Evolutionary conservation across 345 rosid species (phyloP).

Genomic region (Melaleuca quinquenervia): DNA sequence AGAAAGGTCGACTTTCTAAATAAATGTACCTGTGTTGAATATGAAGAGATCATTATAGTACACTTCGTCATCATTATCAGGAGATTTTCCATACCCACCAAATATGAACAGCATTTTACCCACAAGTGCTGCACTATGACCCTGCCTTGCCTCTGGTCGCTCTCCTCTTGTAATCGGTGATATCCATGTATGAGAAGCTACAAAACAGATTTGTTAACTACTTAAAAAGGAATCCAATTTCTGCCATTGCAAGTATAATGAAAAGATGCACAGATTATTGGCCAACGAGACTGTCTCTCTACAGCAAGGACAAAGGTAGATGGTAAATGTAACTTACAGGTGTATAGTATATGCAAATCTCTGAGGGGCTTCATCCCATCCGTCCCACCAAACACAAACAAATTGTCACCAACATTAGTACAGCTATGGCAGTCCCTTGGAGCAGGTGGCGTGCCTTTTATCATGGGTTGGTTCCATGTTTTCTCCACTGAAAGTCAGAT

Average conservation of each 20-base stretch:
- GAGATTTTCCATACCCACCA: conserved; percentile 90
- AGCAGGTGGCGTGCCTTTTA: conserved; percentile 61
- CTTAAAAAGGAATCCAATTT: neutral
- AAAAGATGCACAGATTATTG: neutral
- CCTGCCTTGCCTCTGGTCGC: conserved; percentile 88
- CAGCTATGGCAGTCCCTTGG: conserved; percentile 96
- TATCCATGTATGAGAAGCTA: conserved; percentile 83
- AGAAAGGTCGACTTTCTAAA: conserved; percentile 14
- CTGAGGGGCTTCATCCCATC: conserved; percentile 71
- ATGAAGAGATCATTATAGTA: conserved; percentile 83
- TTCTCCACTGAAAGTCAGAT: conserved; percentile 40
- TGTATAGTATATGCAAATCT: conserved; percentile 72
- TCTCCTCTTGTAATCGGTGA: conserved; percentile 83
- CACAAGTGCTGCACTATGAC: conserved; percentile 84
- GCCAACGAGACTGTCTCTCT: neutral
- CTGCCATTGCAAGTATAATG: neutral
- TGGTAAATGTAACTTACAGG: conserved; percentile 40
- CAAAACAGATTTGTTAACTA: neutral
- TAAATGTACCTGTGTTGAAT: conserved; percentile 68
- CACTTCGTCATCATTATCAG: conserved; percentile 44
- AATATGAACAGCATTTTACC: conserved; percentile 78
- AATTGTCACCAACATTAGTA: conserved; percentile 59
- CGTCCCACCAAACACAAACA: conserved; percentile 89
- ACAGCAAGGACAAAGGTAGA: neutral
- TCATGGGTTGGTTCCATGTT: conserved; percentile 68